These are phyloP conservation scores for Tardiomyces depauwii DNA, from an alignment of 1,139 yeast genomes.

Conservation along the genomic window DNA sequence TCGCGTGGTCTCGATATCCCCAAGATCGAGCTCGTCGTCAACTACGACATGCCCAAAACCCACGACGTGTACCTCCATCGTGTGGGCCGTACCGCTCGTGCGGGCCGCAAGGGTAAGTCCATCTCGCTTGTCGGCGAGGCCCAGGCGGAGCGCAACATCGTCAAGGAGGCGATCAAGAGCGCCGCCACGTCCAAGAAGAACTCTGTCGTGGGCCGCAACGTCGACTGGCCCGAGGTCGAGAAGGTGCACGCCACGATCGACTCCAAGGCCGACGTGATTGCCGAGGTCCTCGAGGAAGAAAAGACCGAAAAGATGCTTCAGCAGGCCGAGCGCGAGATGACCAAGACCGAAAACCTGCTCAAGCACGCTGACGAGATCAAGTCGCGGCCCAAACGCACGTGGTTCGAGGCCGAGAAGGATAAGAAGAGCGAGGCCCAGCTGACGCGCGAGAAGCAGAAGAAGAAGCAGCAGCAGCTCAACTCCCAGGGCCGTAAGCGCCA, in stretches of 20 bases:
- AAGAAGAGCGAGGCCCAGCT: slow-evolving; percentile 32
- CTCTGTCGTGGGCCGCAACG: slow-evolving; percentile 69
- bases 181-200: slow-evolving; percentile 35
- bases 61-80: slow-evolving; percentile 89
- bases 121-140: slow-evolving; percentile 91
- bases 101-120: slow-evolving; percentile 91
- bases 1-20: slow-evolving; percentile 99
- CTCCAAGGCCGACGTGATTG: slow-evolving; percentile 45
- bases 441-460: slow-evolving; percentile 16
- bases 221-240: slow-evolving; percentile 80
- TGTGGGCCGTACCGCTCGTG: slow-evolving; percentile 99
- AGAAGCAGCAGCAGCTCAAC: slow-evolving; percentile 12
- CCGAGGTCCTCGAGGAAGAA: slow-evolving; percentile 79
- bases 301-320: slow-evolving; percentile 76
- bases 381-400: slow-evolving; percentile 88
- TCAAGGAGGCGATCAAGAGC: slow-evolving; percentile 72
- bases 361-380: slow-evolving; percentile 74
- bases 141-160: slow-evolving; percentile 73
- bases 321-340: slow-evolving; percentile 83
- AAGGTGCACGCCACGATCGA: slow-evolving; percentile 50
- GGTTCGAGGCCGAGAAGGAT: slow-evolving; percentile 80
- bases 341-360: slow-evolving; percentile 73
- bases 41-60: slow-evolving; percentile 91
- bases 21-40: slow-evolving; percentile 85
- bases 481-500: slow-evolving; percentile 3